Base-by-base conservation (phyloP, 352 stramenopile genomes). In the Phytophthora crassamura region DNA sequence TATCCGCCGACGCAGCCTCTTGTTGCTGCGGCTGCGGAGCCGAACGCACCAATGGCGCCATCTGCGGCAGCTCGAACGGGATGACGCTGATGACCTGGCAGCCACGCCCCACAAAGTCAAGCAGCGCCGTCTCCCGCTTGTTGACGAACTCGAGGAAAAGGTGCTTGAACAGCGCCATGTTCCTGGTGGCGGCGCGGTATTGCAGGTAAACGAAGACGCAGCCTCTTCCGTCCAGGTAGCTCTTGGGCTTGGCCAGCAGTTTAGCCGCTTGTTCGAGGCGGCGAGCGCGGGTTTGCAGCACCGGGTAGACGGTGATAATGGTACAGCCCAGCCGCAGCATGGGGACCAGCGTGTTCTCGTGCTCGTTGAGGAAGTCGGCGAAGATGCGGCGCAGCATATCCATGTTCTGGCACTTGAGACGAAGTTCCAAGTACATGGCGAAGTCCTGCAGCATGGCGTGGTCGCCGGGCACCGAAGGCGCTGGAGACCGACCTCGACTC, bases 301-400 rank as follows among this genome's bases (percentile, higher is more conserved):
- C 57, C 0, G 79, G 82, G 42, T 79, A 65, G 28, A 90, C 45
- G 14, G 69, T 75, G 41, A 90, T 53, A 38, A 85, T 76, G 1
- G 72, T 74, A 14, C 56, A 68, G 22, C 64, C 62, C 0, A 70
- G 45, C 16, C 72, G 56, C 56, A 83, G 66, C 49, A 85, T 83
- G 43, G 72, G 40, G 12, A 54, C 40, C 30, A 89, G 32, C 12
- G 78, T 86, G 28, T 64, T 69, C 55, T 87, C 77, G 11, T 86
- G 72, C 12, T 76, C 64, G 25, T 74, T 74, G 51, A 89, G 62
- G 46, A 77, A 89, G 25, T 89, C 82, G 56, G 69, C 69, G 35
- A 82, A 67, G 34, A 91, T 76, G 49, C 75, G 78, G 3, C 82
- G 78, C 67, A 91, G 54, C 38, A 91, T 64, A 16, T 43, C 52